Evolutionary conservation across 768 basidiomycete genomes (phyloP).

Genomic region (Coprinopsis marcescibilis): DNA sequence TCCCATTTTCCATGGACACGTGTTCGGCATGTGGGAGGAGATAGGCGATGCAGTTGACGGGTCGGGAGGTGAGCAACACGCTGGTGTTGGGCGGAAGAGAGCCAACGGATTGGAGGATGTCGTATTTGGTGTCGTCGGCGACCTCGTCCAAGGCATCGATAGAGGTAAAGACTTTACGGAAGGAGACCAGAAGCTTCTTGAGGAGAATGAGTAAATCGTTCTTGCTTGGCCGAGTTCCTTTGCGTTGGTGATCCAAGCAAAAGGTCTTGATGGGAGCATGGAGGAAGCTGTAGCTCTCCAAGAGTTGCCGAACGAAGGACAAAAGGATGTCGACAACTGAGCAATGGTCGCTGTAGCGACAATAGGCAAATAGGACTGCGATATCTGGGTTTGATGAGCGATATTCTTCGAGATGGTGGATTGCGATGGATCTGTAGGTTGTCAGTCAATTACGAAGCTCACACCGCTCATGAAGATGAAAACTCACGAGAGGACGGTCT

Average conservation of each 20-base stretch:
- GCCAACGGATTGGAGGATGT: background rate
- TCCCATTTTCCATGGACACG: background rate
- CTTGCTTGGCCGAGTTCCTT: background rate
- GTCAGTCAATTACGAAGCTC: background rate
- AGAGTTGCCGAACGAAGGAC: background rate
- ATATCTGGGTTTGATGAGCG: background rate
- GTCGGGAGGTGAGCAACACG: slow-evolving; percentile 1
- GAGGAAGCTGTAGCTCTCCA: background rate
- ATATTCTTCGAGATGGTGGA: background rate
- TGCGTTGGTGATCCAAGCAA: background rate
- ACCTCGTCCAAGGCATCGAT: slow-evolving; percentile 5
- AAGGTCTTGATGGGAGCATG: background rate
- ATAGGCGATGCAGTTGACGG: background rate
- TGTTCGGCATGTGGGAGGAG: background rate
- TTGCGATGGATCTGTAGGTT: background rate
- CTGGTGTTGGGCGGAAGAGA: background rate
- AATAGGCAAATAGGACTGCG: background rate
- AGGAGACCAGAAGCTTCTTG: background rate
- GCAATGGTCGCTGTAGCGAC: background rate
- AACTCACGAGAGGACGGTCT: slow-evolving; percentile 1
- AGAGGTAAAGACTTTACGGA: background rate
- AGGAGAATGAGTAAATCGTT: background rate
- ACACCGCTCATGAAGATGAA: no score
- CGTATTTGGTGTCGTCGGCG: background rate
- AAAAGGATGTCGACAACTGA: background rate